These are phyloP conservation scores for Stemphylium lycopersici DNA, from an alignment of 2,329 filamentous ascomycete species.

Conservation along the genomic window DNA sequence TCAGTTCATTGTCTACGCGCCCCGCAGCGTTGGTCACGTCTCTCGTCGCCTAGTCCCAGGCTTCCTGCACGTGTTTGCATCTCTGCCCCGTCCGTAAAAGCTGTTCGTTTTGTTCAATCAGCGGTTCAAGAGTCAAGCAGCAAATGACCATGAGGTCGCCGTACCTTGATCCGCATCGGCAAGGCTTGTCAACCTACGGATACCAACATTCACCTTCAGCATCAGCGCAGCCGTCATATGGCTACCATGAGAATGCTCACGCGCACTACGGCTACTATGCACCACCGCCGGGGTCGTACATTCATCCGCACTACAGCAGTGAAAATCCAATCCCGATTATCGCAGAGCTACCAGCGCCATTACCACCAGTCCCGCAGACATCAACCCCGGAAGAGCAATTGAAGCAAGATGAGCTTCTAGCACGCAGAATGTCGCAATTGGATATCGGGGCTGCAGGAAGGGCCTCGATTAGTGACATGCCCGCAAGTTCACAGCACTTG, in stretches of 20 bases:
- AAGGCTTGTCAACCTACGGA: slow-evolving; percentile 15
- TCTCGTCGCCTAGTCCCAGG: background rate
- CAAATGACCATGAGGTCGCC: slow-evolving; percentile 5
- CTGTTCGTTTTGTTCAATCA: background rate
- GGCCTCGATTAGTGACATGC: slow-evolving; percentile 14
- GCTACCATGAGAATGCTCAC: slow-evolving; percentile 14
- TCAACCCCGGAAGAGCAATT: slow-evolving; percentile 37
- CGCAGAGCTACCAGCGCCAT: slow-evolving; percentile 38
- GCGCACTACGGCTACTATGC: slow-evolving; percentile 7
- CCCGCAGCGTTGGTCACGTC: background rate
- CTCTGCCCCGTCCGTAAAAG: background rate
- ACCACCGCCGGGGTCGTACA: slow-evolving; percentile 11
- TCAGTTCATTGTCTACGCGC: background rate
- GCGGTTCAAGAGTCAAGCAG: background rate
- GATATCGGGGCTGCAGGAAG: slow-evolving; percentile 33
- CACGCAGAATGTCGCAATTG: slow-evolving; percentile 35
- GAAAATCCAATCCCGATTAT: slow-evolving; percentile 18
- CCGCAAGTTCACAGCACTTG: background rate
- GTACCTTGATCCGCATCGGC: slow-evolving; percentile 1
- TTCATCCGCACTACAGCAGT: slow-evolving; percentile 31
- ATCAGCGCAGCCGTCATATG: slow-evolving; percentile 8
- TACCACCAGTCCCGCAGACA: slow-evolving; percentile 34
- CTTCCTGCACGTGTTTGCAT: background rate
- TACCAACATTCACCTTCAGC: slow-evolving; percentile 14
- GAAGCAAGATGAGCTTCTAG: slow-evolving; percentile 39